Evolutionary conservation across 345 rosid genomes (phyloP), one percentile per base, ranked within the genome.

Genomic region (Lumnitzera racemosa): DNA sequence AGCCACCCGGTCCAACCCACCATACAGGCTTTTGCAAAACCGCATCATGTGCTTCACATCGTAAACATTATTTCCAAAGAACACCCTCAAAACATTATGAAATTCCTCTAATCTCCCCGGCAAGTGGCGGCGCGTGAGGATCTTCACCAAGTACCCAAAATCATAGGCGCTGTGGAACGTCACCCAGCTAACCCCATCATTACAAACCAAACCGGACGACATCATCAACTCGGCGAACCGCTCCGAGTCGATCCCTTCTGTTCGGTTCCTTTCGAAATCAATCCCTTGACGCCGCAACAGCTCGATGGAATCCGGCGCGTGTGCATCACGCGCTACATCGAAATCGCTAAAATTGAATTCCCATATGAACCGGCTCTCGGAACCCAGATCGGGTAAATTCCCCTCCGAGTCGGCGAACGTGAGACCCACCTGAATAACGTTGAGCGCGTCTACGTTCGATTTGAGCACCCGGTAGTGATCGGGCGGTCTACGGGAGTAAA

Each of bases 111-210:
- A 76, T 12, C 67, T 67, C 23, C 17, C 15, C 7, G 98, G 95
- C 57, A 89, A 65, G 3, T 48, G 51, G 25, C 81, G 78, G 63
- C 83, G 83, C 59, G 96, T 91, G 70, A 91, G 81, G 15, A 82
- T 78, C 73, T 92, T 92, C 49, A 92, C 78, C 6, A 92, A 54
- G 72, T 92, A 92, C 54, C 98, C 97, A 57, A 90, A 92, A 69
- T 92, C 98, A 46, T 91, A 86, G 58, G 95, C 95, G 82, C 95
- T 80, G 73, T 88, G 98, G 57, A 91, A 91, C 14, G 90, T 82
- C n/a, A 91, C 95, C 96, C 96, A 91, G 62, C 90, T 88, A 70
- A 91, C 95, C 0, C 79, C 62, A 5, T 80, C 84, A 57, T 84
- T 88, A 56, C 91, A 79, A 17, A 91, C 80, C 20, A 91, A 77